Conservation (phyloP, 2,329 filamentous ascomycete genomes). For the Aureobasidium sp. region DNA sequence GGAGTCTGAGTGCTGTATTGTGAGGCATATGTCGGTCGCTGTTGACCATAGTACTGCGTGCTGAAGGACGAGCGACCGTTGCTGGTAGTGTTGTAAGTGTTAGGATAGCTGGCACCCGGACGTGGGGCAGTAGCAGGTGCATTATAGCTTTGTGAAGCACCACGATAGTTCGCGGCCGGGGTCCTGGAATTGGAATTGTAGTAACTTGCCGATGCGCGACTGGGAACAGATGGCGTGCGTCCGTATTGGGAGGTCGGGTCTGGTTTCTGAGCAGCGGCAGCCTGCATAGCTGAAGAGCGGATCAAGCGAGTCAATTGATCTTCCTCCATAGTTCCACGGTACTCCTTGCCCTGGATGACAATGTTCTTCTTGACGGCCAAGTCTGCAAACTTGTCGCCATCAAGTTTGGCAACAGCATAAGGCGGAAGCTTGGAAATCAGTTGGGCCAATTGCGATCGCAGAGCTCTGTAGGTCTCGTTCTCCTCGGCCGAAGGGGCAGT, state of each 20-base stretch:
- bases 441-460: constrained; percentile 66
- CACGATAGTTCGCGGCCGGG: constrained; percentile 20
- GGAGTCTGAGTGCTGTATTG: constrained; percentile 6
- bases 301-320: constrained; percentile 51
- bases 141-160: constrained; percentile 1
- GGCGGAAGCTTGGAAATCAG: constrained; percentile 71
- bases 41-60: neutral
- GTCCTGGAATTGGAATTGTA: constrained; percentile 19
- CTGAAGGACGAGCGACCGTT: constrained; percentile 1
- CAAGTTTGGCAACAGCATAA: constrained; percentile 76
- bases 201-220: neutral
- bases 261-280: constrained; percentile 15
- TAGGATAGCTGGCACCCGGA: neutral
- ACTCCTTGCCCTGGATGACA: constrained; percentile 62
- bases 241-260: constrained; percentile 1
- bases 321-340: constrained; percentile 74
- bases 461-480: constrained; percentile 55
- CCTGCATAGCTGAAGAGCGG: constrained; percentile 28
- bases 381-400: constrained; percentile 77
- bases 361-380: constrained; percentile 75
- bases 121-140: constrained; percentile 8
- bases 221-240: constrained; percentile 12
- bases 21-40: neutral
- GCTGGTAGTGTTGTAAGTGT: neutral
- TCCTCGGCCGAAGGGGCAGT: constrained; percentile 57